Evolutionary conservation across 164 flowering plant genomes (phyloP), one percentile per base, ranked within the genome.

Genomic region (Houttuynia cordata): DNA sequence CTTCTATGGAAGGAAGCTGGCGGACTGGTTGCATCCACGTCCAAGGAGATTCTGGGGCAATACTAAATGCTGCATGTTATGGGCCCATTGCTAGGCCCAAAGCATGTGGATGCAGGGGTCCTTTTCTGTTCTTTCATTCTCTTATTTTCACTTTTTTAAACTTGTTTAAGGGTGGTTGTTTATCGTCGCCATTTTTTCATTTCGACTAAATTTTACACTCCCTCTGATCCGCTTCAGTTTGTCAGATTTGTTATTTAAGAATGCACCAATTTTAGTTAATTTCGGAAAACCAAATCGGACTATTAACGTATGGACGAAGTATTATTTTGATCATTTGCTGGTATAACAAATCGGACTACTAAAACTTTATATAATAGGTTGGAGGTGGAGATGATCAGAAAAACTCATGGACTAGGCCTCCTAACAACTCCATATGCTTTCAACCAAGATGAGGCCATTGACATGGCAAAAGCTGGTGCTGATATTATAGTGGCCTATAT

Each of bases 361-460:
- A 23, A 64, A 50, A 19, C 7, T 53, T 24, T 59, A 51, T 39
- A 67, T 42, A 57, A 63, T 73, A 92, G 98, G 53, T 77, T 89
- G 85, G 98, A 93, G 70, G 91, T 93, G 58, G 83, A 84, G 71
- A 89, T 93, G 98, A 83, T 93, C 64, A 76, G 70, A 41, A 83
- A 82, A 74, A 96, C 98, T 34, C 97, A 90, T 72, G 73, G 70
- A 18, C 57, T 87, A 84, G 97, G 96, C 40, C 79, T 93, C 51
- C 78, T 93, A 73, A 93, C 97, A 52, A 93, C 98, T 42, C 98
- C 98, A 56, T 93, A 93, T 72, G 96, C 96, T 58, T 93, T 93
- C 74, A 84, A 82, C 54, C 62, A 64, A 74, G 79, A 79, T 55
- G 98, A 93, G 82, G 91, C 94, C 58, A 65, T 53, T 47, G 80